Base-by-base conservation (phyloP, 148 eudicot genomes). In the Persicaria tinctoria region DNA sequence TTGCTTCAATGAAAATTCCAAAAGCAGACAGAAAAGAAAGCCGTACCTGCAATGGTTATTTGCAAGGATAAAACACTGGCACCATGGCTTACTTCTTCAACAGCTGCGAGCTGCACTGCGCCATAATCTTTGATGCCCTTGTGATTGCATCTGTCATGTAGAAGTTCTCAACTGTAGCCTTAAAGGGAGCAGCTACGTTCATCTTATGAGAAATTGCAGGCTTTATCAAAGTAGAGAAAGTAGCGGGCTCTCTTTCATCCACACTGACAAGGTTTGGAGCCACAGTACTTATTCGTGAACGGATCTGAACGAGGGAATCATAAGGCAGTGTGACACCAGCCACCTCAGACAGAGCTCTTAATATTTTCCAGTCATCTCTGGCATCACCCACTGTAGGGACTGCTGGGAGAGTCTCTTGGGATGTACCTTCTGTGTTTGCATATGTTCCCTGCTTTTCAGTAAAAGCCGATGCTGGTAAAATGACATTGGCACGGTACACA, bases 111-210 rank as follows among this genome's bases (percentile, higher is more conserved):
- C 92, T 89, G 79, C 99, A 95, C 69, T 92, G 97, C 44, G 98
- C 98, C 98, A 91, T 94, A 62, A 92, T 92, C 90, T 95, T 95
- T 45, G 99, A 95, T 23, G 99, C 99, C 82, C 99, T 84, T 0
- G 97, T 92, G 66, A 95, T 92, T 1, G 99, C 55, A 77, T 95
- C 93, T 0, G 99, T 95, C 99, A 95, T 92, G 57, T 95, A 95
- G 82, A 92, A 95, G 70, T 95, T 95, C 79, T 95, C 94, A 27
- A 95, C 79, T 41, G 88, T 86, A 57, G 84, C 32, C 76, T 78
- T 85, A 74, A 92, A 94, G 6, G 93, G 97, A 56, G 2, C 48
- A 6, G 82, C 75, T 51, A 70, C 49, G 66, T 75, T 86, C 47
- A 85, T 46, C 80, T 86, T 83, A 71, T 82, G 81, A 20, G 76